These are phyloP conservation scores for Mycena galopus DNA, from an alignment of 768 basidiomycete species.

Conservation along the genomic window DNA sequence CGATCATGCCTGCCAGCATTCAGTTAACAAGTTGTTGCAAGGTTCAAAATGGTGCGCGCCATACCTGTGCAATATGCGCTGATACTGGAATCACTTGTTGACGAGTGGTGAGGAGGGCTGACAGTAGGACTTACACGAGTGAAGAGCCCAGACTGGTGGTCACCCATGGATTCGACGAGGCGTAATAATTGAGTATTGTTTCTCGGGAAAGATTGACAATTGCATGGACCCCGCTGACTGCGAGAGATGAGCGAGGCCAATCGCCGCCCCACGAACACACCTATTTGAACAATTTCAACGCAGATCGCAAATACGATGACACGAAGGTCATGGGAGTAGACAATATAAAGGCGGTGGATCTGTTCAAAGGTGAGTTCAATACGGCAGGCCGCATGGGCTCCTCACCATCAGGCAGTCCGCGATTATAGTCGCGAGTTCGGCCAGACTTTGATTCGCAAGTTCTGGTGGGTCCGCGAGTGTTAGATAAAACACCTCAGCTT, in stretches of 20 bases:
- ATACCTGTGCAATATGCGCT: constrained; percentile 19
- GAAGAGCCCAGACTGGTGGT: not conserved
- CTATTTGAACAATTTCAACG: not conserved
- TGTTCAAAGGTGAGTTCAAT: not conserved
- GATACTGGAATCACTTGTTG: constrained; percentile 3
- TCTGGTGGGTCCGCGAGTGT: not conserved
- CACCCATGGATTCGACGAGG: constrained; percentile 10
- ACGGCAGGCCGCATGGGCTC: too few relatives aligned
- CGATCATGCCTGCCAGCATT: constrained; percentile 2
- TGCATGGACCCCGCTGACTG: constrained; percentile 1
- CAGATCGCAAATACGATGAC: not conserved
- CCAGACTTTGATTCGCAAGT: not conserved
- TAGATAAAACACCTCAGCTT: not conserved
- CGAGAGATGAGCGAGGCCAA: not conserved
- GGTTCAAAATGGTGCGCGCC: not conserved
- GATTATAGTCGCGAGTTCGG: constrained; percentile 7
- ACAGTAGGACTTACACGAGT: not conserved
- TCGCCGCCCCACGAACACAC: not conserved
- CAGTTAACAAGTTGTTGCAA: not conserved
- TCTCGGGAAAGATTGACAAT: constrained; percentile 14
- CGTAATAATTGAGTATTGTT: constrained; percentile 8
- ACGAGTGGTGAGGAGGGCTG: not conserved
- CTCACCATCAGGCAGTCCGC: constrained; percentile 10
- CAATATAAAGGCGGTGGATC: constrained; percentile 11
- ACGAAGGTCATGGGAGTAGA: not conserved